A percentile compares a stretch with the other conserved stretches of the same genome.
Conservation (phyloP, 2,329 filamentous ascomycete species). For the Graphilbum ipis-grandicollis region DNA sequence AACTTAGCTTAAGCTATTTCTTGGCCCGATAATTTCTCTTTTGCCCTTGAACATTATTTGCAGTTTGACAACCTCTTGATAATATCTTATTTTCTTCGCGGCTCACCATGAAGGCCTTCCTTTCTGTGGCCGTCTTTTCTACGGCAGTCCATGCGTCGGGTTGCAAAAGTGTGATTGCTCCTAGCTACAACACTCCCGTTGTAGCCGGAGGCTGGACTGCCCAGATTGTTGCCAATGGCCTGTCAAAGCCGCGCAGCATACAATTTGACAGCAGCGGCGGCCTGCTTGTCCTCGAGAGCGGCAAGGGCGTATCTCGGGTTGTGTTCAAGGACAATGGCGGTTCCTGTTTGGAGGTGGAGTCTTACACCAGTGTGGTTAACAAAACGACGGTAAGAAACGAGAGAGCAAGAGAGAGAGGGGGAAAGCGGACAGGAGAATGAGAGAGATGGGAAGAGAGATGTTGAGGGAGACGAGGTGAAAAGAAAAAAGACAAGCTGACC, state of each 20-base stretch:
- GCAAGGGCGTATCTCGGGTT: constrained; percentile 24
- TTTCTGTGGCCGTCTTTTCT: constrained; percentile 4
- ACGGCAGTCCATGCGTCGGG: constrained; percentile 5
- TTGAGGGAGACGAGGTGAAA: no score
- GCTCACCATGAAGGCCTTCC: no score
- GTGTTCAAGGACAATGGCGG: constrained; percentile 22
- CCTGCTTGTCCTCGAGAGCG: constrained; percentile 27
- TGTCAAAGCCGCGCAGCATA: constrained; percentile 24
- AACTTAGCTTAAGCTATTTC: no score
- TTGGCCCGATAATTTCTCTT: no score
- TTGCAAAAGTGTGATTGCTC: constrained; percentile 19
- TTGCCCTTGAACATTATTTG: no score
- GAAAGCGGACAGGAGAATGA: no score
- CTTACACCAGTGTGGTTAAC: constrained; percentile 19
- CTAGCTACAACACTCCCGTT: constrained; percentile 14
- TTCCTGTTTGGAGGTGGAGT: constrained; percentile 21
- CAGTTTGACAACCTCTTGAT: no score
- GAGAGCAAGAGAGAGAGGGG: background rate
- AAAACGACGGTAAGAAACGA: constrained; percentile 17
- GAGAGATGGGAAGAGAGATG: no score
- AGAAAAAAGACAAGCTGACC: background rate
- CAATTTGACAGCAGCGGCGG: constrained; percentile 26
- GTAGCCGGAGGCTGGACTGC: constrained; percentile 17
- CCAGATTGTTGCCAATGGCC: constrained; percentile 16
- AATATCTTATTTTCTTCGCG: no score